Base-by-base conservation (phyloP, 768 basidiomycete genomes). In the Lactarius hengduanensis region DNA sequence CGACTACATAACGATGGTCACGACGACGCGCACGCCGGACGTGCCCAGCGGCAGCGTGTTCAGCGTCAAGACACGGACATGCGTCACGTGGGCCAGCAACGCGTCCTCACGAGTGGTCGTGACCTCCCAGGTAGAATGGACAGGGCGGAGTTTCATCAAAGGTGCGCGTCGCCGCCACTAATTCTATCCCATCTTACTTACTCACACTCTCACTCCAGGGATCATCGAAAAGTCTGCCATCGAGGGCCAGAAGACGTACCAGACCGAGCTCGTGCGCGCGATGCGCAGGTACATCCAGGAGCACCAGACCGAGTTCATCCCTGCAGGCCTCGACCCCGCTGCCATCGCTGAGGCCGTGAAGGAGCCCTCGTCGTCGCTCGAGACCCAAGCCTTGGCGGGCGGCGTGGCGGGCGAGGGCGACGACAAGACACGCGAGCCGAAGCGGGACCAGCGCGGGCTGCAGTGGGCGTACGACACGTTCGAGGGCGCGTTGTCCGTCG, bases 31-130 rank as follows among this genome's bases (percentile, higher is more conserved):
- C 64, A 95, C 94, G 4, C 96, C 96, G 0, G 96, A 98, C 64
- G 96, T 98, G 4, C 97, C 97, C 0, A 92, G 91, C 69, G 97
- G 97, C 1, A 85, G 90, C 3, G 93, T 92, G 50, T 99, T 98
- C 75, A 81, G 87, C 9, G 95, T 98, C 67, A 97, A 95, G 83
- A 98, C 96, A 18, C 80, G 88, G 71, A 97, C 96, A 15, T 98
- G 96, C 74, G 81, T 98, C 57, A 98, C 86, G 81, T 99, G 95
- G 95, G 95, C 94, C 13, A 89, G 90, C 60, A 78, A 83, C 4
- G 83, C 90, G 60, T 84, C 88, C 28, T 90, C 91, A 7, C 86
- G 83, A 65, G 86, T 99, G 16, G 69, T 95, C 13, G 92, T 98
- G 4, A 95, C 93, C 50, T 94, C 91, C 4, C 86, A 90, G 69